These are phyloP conservation scores for Russula sp. DNA, from an alignment of 768 basidiomycete species.

Conservation along the genomic window DNA sequence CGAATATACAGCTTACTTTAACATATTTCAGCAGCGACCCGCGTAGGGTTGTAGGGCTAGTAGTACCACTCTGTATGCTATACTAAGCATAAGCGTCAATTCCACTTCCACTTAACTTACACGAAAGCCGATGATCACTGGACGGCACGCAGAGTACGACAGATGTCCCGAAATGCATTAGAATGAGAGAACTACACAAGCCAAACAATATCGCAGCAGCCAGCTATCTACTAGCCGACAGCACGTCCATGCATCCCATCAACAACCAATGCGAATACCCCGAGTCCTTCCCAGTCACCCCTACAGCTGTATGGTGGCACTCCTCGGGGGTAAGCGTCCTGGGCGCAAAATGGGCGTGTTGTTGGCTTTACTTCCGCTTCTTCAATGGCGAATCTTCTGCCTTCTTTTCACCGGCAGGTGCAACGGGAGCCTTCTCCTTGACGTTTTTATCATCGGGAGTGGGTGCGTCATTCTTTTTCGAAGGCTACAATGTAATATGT, in stretches of 20 bases:
- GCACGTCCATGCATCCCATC: conserved; percentile 7
- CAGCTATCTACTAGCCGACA: conserved; percentile 13
- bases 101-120: background rate
- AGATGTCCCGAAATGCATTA: conserved; percentile 10
- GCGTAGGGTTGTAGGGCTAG: conserved; percentile 10
- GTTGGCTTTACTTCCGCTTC: conserved; percentile 62
- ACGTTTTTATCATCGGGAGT: conserved; percentile 62
- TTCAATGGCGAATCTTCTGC: conserved; percentile 65
- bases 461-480: conserved; percentile 74
- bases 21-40: conserved; percentile 54
- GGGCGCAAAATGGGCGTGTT: background rate
- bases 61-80: conserved; percentile 5
- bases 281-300: background rate
- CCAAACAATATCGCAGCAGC: conserved; percentile 17
- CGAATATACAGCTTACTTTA: conserved; percentile 82
- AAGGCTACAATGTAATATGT: conserved; percentile 43
- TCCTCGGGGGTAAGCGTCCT: background rate
- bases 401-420: conserved; percentile 71
- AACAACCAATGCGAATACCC: conserved; percentile 21
- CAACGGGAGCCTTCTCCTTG: conserved; percentile 61
- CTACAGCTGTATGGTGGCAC: background rate
- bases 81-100: background rate
- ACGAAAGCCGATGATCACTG: no score
- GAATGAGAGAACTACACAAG: conserved; percentile 20
- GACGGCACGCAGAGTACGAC: background rate